phyloP scores from a whole-genome alignment of 1,284 basidiomycete species.

The Ceratobasidium sp. region DNA sequence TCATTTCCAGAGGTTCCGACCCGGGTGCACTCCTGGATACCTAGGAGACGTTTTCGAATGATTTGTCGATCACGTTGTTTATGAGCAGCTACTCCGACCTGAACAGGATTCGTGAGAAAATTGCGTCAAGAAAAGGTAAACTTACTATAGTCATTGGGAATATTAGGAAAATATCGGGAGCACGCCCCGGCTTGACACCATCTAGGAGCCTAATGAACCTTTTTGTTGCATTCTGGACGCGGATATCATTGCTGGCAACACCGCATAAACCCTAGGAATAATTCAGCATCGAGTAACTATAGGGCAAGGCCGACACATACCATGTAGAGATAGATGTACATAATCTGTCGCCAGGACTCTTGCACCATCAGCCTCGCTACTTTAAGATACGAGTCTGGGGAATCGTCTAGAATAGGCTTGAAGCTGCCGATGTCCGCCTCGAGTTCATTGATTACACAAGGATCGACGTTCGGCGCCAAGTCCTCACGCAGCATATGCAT shows the following conservation, averaged over 20 bases:
- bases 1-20: conserved; percentile 6
- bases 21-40: conserved; percentile 10
- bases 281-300: neutral
- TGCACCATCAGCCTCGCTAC: conserved; percentile 27
- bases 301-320: neutral
- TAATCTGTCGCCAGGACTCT: conserved; percentile 18
- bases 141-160: neutral
- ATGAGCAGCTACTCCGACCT: conserved; percentile 17
- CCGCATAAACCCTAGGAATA: neutral
- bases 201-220: conserved; percentile 2
- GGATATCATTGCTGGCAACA: neutral
- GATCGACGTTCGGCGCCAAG: neutral
- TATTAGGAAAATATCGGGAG: conserved; percentile 14
- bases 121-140: neutral
- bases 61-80: neutral
- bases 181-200: conserved; percentile 1
- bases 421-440: neutral
- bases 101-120: neutral
- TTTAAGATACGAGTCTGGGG: conserved; percentile 6
- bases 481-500: conserved; percentile 22
- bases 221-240: neutral
- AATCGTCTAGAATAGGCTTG: neutral
- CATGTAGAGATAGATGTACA: conserved; percentile 32
- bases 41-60: neutral
- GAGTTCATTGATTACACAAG: conserved; percentile 1